Evolutionary conservation across 306 rosid genomes (phyloP), one percentile per base, ranked within the genome.

Genomic region (Quercus variabilis): DNA sequence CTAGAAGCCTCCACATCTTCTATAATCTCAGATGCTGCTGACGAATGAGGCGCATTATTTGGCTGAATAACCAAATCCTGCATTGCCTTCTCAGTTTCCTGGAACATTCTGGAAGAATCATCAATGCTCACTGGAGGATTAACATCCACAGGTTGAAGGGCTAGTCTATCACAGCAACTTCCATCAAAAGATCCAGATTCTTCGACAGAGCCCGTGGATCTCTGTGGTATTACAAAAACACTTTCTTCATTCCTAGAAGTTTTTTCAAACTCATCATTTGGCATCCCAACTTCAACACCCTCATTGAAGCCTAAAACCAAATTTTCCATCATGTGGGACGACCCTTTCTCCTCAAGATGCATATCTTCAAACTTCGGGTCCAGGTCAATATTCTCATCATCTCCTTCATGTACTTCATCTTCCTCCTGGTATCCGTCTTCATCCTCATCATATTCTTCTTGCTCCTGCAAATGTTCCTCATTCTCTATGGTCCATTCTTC

Each of bases 241-340:
- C 81, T 67, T 76, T 89, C 90, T 49, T 84, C 94, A 80, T 82
- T 81, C 81, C 86, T 87, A 1, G 82, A 79, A 75, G 78, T 74
- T 85, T 84, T 90, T 78, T 88, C 97, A 84, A 87, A 91, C 78
- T 95, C 99, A 59, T 90, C 97, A 82, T 76, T 90, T 19, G 94
- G 99, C 97, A 95, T 86, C 71, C 92, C 94, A 75, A 95, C 97
- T 87, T 91, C 92, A 82, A 95, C 91, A n/a, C 99, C 97, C 86
- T 95, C 99, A 57, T 95, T 83, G 87, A 95, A 95, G 67, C 98
- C 97, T 70, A 95, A 84, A 62, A 95, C 94, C 21, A 92, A 87
- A 86, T 92, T 91, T 35, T 91, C 97, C 88, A 89, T 85, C 92
- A 89, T 81, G 78, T 88, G 88, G 62, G 97, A 83, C 76, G 94